Evolutionary conservation across 805 yeast genomes (phyloP).

Genomic region (Wickerhamomyces sydowiorum): DNA sequence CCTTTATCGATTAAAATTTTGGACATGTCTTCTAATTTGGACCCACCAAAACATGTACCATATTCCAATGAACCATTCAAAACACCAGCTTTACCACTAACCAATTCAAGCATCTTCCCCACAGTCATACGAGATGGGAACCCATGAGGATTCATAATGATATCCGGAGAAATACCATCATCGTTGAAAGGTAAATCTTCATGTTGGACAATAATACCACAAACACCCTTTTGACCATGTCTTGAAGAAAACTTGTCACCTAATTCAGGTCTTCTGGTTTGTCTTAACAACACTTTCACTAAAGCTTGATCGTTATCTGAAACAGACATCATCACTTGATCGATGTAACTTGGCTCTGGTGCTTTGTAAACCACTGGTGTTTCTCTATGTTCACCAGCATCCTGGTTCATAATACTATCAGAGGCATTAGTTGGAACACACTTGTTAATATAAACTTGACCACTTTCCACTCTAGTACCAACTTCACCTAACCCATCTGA

Average conservation of each 20-base stretch:
- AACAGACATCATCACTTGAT: slow-evolving; percentile 96
- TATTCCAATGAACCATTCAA: slow-evolving; percentile 86
- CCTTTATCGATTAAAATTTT: slow-evolving; percentile 85
- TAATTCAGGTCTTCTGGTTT: slow-evolving; percentile 93
- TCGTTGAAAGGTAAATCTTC: slow-evolving; percentile 96
- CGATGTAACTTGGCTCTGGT: slow-evolving; percentile 93
- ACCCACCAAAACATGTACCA: slow-evolving; percentile 98
- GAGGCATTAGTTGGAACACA: slow-evolving; percentile 85
- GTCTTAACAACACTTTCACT: slow-evolving; percentile 86
- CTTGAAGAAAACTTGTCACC: slow-evolving; percentile 97
- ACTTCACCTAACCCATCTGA: slow-evolving; percentile 97
- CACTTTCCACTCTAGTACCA: slow-evolving; percentile 84
- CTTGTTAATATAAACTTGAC: slow-evolving; percentile 91
- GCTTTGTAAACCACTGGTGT: slow-evolving; percentile 90
- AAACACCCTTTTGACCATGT: slow-evolving; percentile 99
- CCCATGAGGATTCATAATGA: slow-evolving; percentile 98
- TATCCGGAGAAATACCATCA: slow-evolving; percentile 88
- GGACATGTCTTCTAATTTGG: slow-evolving; percentile 94
- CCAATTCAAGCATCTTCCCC: slow-evolving; percentile 95
- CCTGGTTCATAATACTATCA: slow-evolving; percentile 36
- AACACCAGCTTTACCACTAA: slow-evolving; percentile 97
- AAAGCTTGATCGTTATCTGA: slow-evolving; percentile 93
- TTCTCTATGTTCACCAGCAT: slow-evolving; percentile 65
- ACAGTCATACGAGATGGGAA: slow-evolving; percentile 99
- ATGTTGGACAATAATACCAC: slow-evolving; percentile 96